These are phyloP conservation scores for Herpetomonas samuelpessoai DNA, from an alignment of 208 protist genomes.

Conservation along the genomic window DNA sequence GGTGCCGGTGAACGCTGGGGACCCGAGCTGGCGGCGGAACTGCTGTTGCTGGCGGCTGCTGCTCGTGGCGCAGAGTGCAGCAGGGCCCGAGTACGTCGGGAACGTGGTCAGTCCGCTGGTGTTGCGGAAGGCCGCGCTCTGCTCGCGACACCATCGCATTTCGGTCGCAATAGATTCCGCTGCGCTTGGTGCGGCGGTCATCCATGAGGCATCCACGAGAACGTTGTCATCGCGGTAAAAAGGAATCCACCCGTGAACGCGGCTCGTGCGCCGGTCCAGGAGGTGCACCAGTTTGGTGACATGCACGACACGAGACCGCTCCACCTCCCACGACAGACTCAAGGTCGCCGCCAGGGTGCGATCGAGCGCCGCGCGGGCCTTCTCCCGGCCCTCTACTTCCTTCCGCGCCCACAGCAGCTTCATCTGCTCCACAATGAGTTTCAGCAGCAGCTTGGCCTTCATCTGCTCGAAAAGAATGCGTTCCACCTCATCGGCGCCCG, in stretches of 20 bases:
- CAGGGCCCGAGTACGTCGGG: not conserved
- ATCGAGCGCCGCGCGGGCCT: slow-evolving; percentile 35
- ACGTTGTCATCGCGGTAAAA: slow-evolving; percentile 70
- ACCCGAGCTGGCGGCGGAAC: too few relatives aligned
- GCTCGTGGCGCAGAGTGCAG: too few relatives aligned
- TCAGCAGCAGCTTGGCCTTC: slow-evolving; percentile 72
- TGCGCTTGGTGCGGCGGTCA: not conserved
- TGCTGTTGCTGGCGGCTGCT: not conserved
- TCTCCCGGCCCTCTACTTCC: slow-evolving; percentile 35
- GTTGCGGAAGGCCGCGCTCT: not conserved
- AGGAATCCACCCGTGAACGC: slow-evolving; percentile 65
- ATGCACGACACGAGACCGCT: slow-evolving; percentile 64
- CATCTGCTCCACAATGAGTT: slow-evolving; percentile 69
- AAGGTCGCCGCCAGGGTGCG: slow-evolving; percentile 28
- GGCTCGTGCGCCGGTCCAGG: slow-evolving; percentile 60
- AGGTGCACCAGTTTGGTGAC: slow-evolving; percentile 73
- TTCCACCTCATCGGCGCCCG: slow-evolving; percentile 46
- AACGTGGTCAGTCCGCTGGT: not conserved
- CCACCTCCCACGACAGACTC: slow-evolving; percentile 59
- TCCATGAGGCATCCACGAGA: slow-evolving; percentile 22
- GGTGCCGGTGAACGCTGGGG: too few relatives aligned
- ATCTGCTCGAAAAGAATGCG: slow-evolving; percentile 72
- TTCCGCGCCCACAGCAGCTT: slow-evolving; percentile 60
- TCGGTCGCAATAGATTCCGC: not conserved
- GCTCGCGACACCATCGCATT: not conserved